Conservation (phyloP, 2,329 filamentous ascomycete genomes). For the Penicillium sp. region DNA sequence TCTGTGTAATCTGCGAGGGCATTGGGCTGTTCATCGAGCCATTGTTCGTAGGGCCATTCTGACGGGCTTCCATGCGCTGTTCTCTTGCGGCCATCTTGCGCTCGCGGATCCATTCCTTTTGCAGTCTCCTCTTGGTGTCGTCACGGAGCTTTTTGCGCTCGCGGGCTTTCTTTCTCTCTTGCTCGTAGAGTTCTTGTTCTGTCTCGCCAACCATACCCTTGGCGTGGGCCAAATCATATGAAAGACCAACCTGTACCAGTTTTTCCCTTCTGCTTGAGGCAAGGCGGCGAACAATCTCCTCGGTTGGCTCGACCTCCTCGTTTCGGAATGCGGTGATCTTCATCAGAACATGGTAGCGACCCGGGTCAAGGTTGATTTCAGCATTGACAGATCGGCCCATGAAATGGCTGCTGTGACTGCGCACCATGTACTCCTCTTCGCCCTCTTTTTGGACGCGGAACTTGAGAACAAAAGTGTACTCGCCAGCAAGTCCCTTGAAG, state of each 20-base stretch:
- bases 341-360: constrained; percentile 73
- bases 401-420: constrained; percentile 56
- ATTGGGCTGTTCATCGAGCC: constrained; percentile 3
- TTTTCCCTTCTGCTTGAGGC: constrained; percentile 70
- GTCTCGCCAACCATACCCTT: constrained; percentile 46
- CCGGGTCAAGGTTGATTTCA: constrained; percentile 72
- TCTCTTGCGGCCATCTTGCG: constrained; percentile 37
- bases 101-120: constrained; percentile 43
- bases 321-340: constrained; percentile 69
- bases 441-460: constrained; percentile 61
- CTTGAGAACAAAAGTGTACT: constrained; percentile 59
- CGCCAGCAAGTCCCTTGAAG: constrained; percentile 57
- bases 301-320: constrained; percentile 54
- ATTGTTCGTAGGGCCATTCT: constrained; percentile 15
- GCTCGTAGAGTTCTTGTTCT: constrained; percentile 33
- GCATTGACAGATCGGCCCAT: constrained; percentile 76
- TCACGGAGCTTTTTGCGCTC: constrained; percentile 40
- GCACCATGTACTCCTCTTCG: constrained; percentile 61
- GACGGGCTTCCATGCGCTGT: constrained; percentile 32
- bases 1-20: constrained; percentile 20
- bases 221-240: constrained; percentile 49
- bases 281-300: constrained; percentile 67
- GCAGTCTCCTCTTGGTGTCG: constrained; percentile 40
- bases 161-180: constrained; percentile 33
- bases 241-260: constrained; percentile 54